A percentile compares a stretch with the other conserved stretches of the same genome.
These are phyloP conservation scores for Barnettozyma sucrosica DNA, from an alignment of 805 yeast species.

Conservation along the genomic window DNA sequence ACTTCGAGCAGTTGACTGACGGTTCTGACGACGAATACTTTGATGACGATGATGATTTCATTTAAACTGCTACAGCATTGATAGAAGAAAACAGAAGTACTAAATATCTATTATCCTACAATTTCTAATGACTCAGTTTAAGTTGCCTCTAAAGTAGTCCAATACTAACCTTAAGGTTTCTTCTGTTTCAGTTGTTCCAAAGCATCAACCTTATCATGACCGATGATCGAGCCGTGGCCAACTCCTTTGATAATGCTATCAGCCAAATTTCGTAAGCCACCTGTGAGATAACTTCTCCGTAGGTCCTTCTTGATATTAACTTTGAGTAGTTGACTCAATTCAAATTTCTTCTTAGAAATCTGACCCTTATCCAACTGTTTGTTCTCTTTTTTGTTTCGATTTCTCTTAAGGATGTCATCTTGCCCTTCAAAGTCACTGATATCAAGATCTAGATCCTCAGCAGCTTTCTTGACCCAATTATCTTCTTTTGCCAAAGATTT, in stretches of 20 bases:
- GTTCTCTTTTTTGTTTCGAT: slow-evolving; percentile 48
- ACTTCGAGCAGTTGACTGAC: slow-evolving; percentile 90
- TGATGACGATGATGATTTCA: slow-evolving; percentile 43
- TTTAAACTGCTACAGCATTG: slow-evolving; percentile 10
- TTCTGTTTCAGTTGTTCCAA: slow-evolving; percentile 47
- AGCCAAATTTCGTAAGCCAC: slow-evolving; percentile 74
- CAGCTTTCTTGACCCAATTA: slow-evolving; percentile 83
- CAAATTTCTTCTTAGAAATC: slow-evolving; percentile 38
- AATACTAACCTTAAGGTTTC: not conserved
- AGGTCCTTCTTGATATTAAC: slow-evolving; percentile 55
- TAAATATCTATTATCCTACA: not conserved
- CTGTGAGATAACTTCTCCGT: slow-evolving; percentile 71
- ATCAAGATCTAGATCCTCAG: slow-evolving; percentile 86
- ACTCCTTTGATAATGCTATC: slow-evolving; percentile 65
- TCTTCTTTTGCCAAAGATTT: slow-evolving; percentile 62
- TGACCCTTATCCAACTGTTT: slow-evolving; percentile 50
- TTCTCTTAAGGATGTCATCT: slow-evolving; percentile 60
- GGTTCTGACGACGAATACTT: slow-evolving; percentile 90
- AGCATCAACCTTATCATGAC: slow-evolving; percentile 64
- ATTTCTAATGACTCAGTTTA: not conserved
- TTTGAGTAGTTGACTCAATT: slow-evolving; percentile 47
- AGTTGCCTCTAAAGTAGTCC: not conserved
- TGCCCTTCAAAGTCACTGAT: slow-evolving; percentile 57
- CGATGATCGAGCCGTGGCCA: slow-evolving; percentile 63
- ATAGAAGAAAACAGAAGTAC: not conserved